These are phyloP conservation scores for Achaetomiella virescens DNA, from an alignment of 495 filamentous ascomycete genomes.

Conservation along the genomic window DNA sequence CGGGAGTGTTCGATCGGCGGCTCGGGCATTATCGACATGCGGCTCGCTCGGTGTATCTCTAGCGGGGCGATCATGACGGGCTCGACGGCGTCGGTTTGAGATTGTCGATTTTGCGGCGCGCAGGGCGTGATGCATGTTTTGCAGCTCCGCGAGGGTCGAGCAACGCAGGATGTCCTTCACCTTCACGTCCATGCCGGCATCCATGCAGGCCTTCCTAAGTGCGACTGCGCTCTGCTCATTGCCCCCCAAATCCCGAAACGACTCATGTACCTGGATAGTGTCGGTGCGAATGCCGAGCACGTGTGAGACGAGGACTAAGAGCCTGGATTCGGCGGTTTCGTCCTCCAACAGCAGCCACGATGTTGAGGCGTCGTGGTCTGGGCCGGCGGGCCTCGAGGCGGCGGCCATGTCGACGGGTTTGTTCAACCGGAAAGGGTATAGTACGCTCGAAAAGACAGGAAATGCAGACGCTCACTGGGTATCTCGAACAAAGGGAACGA, in stretches of 20 bases:
- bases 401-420: conserved; percentile 17
- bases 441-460: conserved; percentile 1
- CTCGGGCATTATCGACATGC: conserved; percentile 13
- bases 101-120: conserved; percentile 14
- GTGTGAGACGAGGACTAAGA: conserved; percentile 28
- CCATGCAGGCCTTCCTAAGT: conserved; percentile 31
- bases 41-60: conserved; percentile 18
- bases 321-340: conserved; percentile 27
- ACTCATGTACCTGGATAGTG: conserved; percentile 26
- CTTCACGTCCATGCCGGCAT: conserved; percentile 31
- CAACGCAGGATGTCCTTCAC: conserved; percentile 38
- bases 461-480: conserved; percentile 11
- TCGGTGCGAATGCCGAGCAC: conserved; percentile 26
- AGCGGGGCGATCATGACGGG: conserved; percentile 16
- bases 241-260: conserved; percentile 39
- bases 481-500: conserved; percentile 22
- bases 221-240: conserved; percentile 30
- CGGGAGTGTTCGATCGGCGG: conserved; percentile 13
- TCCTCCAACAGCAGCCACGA: conserved; percentile 28
- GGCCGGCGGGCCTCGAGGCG: conserved; percentile 7
- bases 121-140: conserved; percentile 27
- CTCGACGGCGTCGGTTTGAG: conserved; percentile 13
- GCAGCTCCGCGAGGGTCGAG: conserved; percentile 37
- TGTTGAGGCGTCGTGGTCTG: conserved; percentile 22
- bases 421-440: background rate